Percentiles rank a stretch among this genome's conserved stretches.
Evolutionary conservation across 495 filamentous ascomycete species (phyloP).

Genomic region (Trichoderma reesei): DNA sequence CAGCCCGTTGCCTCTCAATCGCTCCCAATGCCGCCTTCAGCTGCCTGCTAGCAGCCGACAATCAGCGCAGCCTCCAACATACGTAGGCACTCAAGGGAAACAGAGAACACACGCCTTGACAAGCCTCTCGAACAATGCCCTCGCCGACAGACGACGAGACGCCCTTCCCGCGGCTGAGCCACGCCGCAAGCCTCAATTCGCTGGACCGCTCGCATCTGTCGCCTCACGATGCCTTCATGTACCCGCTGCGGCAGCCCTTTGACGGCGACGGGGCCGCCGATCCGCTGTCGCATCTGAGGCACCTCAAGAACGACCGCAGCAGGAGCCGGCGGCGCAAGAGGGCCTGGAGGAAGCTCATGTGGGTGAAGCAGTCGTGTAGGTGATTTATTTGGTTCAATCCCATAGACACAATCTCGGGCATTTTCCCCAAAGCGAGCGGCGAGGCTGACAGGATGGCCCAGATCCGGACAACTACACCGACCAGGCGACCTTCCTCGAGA

Average conservation of each 20-base stretch:
- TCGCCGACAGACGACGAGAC: constrained; percentile 5
- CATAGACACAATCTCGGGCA: background rate
- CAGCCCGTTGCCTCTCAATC: too few relatives aligned
- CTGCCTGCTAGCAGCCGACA: too few relatives aligned
- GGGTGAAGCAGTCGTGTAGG: constrained; percentile 94
- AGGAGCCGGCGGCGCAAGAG: constrained; percentile 51
- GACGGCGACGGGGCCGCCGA: constrained; percentile 22
- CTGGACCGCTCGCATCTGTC: constrained; percentile 49
- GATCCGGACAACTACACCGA: constrained; percentile 99
- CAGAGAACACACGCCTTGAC: background rate
- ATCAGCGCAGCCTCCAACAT: too few relatives aligned
- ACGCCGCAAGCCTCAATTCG: background rate
- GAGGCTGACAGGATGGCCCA: constrained; percentile 21
- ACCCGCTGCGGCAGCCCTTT: constrained; percentile 40
- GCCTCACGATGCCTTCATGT: constrained; percentile 75
- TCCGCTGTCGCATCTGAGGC: constrained; percentile 38
- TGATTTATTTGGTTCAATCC: too few relatives aligned
- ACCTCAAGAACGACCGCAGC: constrained; percentile 25
- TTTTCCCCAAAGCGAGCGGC: background rate
- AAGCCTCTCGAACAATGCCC: constrained; percentile 1
- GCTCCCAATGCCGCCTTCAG: too few relatives aligned
- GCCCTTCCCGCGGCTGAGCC: constrained; percentile 12
- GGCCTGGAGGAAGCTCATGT: constrained; percentile 88
- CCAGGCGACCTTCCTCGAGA: constrained; percentile 87
- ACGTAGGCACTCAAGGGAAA: background rate